Evolutionary conservation across 2,329 filamentous ascomycete species (phyloP), one percentile per base, ranked within the genome.

Genomic region (Trichoderma harzianum): DNA sequence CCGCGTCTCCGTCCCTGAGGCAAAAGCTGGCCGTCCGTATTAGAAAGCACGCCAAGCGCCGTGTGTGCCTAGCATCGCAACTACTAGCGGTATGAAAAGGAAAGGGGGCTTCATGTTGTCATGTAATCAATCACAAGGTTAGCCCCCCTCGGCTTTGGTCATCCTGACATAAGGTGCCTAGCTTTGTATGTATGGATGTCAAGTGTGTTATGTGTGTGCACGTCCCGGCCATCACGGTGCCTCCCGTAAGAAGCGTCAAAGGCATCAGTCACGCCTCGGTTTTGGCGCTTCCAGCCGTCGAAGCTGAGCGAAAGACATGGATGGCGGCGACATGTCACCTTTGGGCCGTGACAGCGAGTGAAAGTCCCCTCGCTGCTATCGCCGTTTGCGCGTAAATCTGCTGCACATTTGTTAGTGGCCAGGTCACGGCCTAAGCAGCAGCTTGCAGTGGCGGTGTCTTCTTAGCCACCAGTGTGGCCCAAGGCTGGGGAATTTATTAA

Each of bases 251-350:
- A 51, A 51, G 43, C n/a, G n/a, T 51, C 55, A 58, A 26, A 61
- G 30, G 66, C n/a, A 30, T 47, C 43, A 64, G 65, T 51, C 53
- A n/a, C 26, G 26, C 53, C 10, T 6, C 30, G 58, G 30, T 18
- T 34, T 57, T n/a, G 14, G n/a, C 21, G 24, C n/a, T 21, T 68
- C 24, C 36, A 70, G 60, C 43, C 47, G 70, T 77, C 76, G 75
- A 79, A 78, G 70, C 69, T 74, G 53, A 76, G 76, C 74, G 77
- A 79, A 79, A 66, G 72, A 70, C 72, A 61, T 77, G 74, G 76
- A 61, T 68, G 36, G 28, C 34, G 34, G 57, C 73, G 58, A 74
- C 61, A 47, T 62, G 58, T 32, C 68, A 70, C 66, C 67, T 62
- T 58, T 58, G 24, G 34, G 60, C 62, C 18, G 53, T 28, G 21